Evolutionary conservation across 768 basidiomycete genomes (phyloP), one percentile per base, ranked within the genome.

Genomic region (Cantharellus anzutake): DNA sequence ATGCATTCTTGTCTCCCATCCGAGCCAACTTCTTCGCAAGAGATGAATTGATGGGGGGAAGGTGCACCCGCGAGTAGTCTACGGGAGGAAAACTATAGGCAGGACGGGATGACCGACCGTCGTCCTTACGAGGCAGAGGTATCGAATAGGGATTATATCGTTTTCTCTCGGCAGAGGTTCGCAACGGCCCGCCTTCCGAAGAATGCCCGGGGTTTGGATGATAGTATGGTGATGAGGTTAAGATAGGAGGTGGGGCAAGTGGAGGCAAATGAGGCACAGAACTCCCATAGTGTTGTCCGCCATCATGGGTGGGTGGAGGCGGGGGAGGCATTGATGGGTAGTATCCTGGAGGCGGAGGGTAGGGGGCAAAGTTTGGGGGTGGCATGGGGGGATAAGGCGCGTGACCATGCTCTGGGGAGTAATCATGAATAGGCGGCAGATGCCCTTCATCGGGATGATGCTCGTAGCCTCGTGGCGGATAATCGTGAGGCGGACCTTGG

Each of bases 291-390:
- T 11, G 44, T 48, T 11, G 29, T 48, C 44, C 11, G 44, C 14
- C 41, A 4, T 37, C 34, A 5, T 5, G 53, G 55, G 56, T 14
- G 5, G 58, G 51, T 34, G 60, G 62, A 56, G 2, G 60, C 58
- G 60, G 59, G 20, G 87, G 75, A 39, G 90, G 79, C 58, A 90
- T 82, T 60, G 79, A 74, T 41, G 80, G 78, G 35, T 84, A 79
- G 51, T 48, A 48, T 48, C 44, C 44, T 48, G 57, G 57, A 39
- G 57, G 57, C 4, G 39, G 57, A 34, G 29, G 34, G 40, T 34
- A 42, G 44, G 57, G 11, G 29, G 4, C 7, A 5, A 42, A 58
- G 37, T 14, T 58, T 48, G 44, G 44, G 44, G 44, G 44, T 11
- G 44, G 44, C 44, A 48, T 48, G 29, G 11, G 29, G 11, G 44